phyloP scores from a whole-genome alignment of 768 basidiomycete species.

The Lactifluus echinatus region DNA sequence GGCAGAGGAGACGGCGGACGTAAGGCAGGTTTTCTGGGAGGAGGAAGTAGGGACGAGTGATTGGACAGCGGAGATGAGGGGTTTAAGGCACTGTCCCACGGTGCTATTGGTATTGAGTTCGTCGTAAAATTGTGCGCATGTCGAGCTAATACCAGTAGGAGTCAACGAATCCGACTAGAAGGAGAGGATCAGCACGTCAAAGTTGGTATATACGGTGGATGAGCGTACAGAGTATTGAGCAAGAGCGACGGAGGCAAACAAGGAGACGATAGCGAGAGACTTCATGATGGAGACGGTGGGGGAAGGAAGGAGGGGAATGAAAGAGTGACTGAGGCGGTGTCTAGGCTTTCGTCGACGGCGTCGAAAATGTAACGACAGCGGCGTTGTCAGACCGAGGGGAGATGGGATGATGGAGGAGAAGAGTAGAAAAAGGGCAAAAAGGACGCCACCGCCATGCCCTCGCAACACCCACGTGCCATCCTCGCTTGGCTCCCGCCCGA shows the following conservation, averaged over 20 bases:
- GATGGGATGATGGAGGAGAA: neutral
- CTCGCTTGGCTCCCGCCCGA: too few relatives aligned
- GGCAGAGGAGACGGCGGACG: conserved; percentile 44
- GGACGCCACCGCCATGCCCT: too few relatives aligned
- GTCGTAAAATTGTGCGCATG: conserved; percentile 51
- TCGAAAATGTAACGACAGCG: neutral
- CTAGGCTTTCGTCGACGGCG: neutral
- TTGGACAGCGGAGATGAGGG: conserved; percentile 52
- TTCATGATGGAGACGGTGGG: conserved; percentile 36
- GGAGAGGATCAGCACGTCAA: conserved; percentile 25
- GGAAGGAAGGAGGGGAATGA: conserved; percentile 2
- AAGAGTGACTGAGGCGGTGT: conserved; percentile 7
- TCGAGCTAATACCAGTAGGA: conserved; percentile 51
- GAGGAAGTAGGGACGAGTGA: conserved; percentile 41
- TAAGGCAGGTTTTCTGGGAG: conserved; percentile 32
- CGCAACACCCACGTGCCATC: too few relatives aligned
- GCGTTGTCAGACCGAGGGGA: neutral
- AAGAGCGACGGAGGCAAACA: conserved; percentile 40
- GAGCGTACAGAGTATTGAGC: conserved; percentile 32
- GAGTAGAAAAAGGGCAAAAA: too few relatives aligned
- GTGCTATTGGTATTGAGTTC: conserved; percentile 51
- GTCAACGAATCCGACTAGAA: conserved; percentile 38
- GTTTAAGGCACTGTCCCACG: conserved; percentile 51
- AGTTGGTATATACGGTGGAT: neutral
- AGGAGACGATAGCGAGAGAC: conserved; percentile 43